These are phyloP conservation scores for Boletus tylopilopsis DNA, from an alignment of 768 basidiomycete species.

Conservation along the genomic window DNA sequence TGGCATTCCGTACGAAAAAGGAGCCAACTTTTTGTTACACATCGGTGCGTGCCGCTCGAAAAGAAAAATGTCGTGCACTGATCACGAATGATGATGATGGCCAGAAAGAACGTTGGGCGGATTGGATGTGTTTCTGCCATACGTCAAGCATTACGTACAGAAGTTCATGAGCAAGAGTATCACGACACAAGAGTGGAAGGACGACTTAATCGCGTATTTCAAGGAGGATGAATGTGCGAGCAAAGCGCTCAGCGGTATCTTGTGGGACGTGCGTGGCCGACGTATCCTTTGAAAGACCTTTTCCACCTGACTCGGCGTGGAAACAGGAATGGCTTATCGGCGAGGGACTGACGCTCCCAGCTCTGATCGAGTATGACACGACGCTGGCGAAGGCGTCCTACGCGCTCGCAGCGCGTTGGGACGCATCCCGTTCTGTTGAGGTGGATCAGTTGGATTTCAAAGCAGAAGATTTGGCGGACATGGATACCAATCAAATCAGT, in stretches of 20 bases:
- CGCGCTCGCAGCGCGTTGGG: neutral
- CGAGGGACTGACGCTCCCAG: neutral
- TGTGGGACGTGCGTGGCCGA: slow-evolving; percentile 48
- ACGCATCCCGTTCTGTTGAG: neutral
- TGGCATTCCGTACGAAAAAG: slow-evolving; percentile 82
- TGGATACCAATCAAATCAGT: neutral
- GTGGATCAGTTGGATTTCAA: neutral
- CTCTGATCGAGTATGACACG: neutral
- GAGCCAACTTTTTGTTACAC: slow-evolving; percentile 84
- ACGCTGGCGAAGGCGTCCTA: neutral
- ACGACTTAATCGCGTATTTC: slow-evolving; percentile 41
- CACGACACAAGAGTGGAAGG: slow-evolving; percentile 55
- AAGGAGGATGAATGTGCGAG: slow-evolving; percentile 38
- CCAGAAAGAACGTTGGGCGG: slow-evolving; percentile 54
- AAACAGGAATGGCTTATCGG: neutral
- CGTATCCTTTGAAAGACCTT: too few relatives aligned
- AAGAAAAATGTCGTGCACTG: too few relatives aligned
- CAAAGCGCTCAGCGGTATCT: slow-evolving; percentile 43
- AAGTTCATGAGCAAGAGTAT: slow-evolving; percentile 56
- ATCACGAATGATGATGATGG: too few relatives aligned
- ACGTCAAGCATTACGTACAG: slow-evolving; percentile 50
- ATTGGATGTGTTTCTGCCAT: slow-evolving; percentile 51
- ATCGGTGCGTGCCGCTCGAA: slow-evolving; percentile 70
- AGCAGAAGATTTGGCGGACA: neutral
- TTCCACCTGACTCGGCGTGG: too few relatives aligned